Conservation (phyloP, 495 filamentous ascomycete genomes). For the Neurospora sp. region DNA sequence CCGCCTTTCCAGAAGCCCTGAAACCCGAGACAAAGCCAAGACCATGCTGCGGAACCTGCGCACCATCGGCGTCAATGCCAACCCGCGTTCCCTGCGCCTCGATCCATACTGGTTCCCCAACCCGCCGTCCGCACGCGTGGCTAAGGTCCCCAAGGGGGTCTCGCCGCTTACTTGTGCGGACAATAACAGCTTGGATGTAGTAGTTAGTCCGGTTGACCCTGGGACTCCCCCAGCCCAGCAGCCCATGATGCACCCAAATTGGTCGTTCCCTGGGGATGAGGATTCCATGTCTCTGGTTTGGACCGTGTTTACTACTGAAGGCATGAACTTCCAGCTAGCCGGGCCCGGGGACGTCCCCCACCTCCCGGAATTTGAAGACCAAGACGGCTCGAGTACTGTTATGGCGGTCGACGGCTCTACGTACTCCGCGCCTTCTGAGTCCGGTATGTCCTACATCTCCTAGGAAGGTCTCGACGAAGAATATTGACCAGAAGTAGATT, state of each 20-base stretch:
- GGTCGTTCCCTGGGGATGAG: not conserved
- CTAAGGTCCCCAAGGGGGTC: not conserved
- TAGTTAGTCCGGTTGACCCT: not conserved
- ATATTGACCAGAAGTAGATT: not conserved
- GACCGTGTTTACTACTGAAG: no score
- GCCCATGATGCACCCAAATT: not conserved
- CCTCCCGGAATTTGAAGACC: not conserved
- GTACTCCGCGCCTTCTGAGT: not conserved
- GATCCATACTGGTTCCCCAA: not conserved
- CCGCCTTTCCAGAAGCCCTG: not conserved
- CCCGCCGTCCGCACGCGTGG: not conserved
- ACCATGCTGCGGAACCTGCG: not conserved
- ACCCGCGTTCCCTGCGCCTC: not conserved
- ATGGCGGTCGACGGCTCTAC: not conserved
- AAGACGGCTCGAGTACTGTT: not conserved
- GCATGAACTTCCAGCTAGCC: not conserved
- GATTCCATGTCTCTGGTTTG: no score
- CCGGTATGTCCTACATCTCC: not conserved
- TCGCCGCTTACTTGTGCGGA: not conserved
- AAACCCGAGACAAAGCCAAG: not conserved
- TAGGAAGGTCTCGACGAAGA: not conserved
- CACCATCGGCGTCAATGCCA: not conserved
- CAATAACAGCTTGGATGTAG: not conserved
- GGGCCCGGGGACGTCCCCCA: not conserved
- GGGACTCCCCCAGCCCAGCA: not conserved